Base-by-base conservation (phyloP, 768 basidiomycete species). In the Trametes punicea region DNA sequence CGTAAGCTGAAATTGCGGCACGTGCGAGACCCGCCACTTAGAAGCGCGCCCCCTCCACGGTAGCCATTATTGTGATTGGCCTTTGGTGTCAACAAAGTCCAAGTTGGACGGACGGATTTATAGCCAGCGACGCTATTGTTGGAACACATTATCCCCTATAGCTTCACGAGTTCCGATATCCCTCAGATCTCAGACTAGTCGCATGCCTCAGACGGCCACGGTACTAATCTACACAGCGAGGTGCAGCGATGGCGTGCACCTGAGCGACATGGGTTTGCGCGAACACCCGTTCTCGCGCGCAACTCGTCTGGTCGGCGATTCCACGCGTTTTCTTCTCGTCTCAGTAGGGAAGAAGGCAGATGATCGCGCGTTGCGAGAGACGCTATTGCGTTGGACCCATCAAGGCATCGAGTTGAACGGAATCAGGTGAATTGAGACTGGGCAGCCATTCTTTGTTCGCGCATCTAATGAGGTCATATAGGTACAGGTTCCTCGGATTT, bases 401-500 rank as follows among this genome's bases (percentile, higher is more conserved):
- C 48, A 58, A 48, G 59, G 62, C 8, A 5, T 63, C 4, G 33
- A 34, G 21, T 20, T 60, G 2, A 16, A 51, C 18, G 46, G 18
- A 11, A 27, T 46, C 20, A 27, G 33, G 62, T 63, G 23, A 60
- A 54, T 46, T 45, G 42, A 38, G 46, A n/a, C n/a, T n/a, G n/a
- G 44, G 21, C 27, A 16, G 25, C 18, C 6, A 8, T 16, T 31
- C 51, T 52, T 52, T 42, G 31, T 7, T 44, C 15, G 20, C 21
- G 51, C 39, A 49, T 53, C 31, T 44, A 23, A 51, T 40, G 6
- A 30, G 15, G 27, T 27, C 21, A 18, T 41, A 30, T 53, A 64
- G 62, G 6, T 61, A 64, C 53, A 46, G 57, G 27, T 64, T 53
- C 23, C 31, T 61, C 16, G 62, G 62, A 2, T 61, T 44, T 48